Base-by-base conservation (phyloP, 306 rosid genomes). In the Dryas drummondii region DNA sequence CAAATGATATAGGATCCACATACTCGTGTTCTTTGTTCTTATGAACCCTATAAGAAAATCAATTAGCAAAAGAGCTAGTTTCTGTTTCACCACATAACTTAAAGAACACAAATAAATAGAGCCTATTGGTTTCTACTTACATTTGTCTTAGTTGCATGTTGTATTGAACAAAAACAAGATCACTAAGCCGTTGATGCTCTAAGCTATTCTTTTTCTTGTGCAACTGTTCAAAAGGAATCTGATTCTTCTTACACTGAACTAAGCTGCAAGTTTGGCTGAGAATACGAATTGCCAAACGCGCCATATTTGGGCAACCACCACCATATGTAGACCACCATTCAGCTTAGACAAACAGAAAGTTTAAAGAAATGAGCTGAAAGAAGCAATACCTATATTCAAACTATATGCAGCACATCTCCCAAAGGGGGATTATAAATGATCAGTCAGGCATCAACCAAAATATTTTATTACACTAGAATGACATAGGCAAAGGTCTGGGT, bases 251-350 rank as follows among this genome's bases (percentile, higher is more conserved):
- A 79, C 84, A 82, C 52, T 74, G 70, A 81, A 78, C 22, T 53
- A 53, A 72, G 80, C 91, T 85, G 81, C 93, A 88, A 74, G 96
- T 86, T 82, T 90, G 93, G 69, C 91, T 88, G 82, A 90, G 91
- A 78, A 88, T 82, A 27, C 81, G 91, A 69, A 90, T 78, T 8
- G 93, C 89, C 65, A 90, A 58, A 42, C 83, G 87, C 0, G 93
- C 81, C 79, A 90, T 74, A 82, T 84, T 83, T 16, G 96, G 93
- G 84, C 93, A 90, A 61, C 90, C 85, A 78, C 96, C 84, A 65
- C 96, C 96, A 82, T 90, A 90, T 56, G 96, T 90, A 57, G 93
- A 88, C 96, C 96, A 88, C 96, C 96, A 90, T 82, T 88, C 92
- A 64, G 89, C 91, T 88, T 56, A 50, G 76, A 86, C 70, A 46